phyloP scores from a whole-genome alignment of 345 rosid species.

The Cardamine chenopodiifolia region DNA sequence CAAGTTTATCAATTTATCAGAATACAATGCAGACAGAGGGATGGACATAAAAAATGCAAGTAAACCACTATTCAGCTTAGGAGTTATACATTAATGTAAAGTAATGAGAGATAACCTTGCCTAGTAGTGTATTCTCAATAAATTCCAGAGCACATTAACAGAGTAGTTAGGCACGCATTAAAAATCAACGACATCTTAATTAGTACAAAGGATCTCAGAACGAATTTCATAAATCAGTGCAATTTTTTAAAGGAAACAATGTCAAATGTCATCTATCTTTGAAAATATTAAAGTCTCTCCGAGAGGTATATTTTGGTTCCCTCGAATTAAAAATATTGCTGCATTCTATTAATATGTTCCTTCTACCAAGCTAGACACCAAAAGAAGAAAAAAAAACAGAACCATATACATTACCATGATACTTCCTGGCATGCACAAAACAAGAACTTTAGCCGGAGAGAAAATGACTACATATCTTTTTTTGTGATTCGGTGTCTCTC shows the following conservation, averaged over 20 bases:
- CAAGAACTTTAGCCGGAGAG: conserved; percentile 18
- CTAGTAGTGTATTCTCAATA: conserved; percentile 64
- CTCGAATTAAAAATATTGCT: neutral
- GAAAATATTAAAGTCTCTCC: neutral
- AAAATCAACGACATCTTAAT: neutral
- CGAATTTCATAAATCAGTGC: neutral
- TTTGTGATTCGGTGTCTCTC: conserved; percentile 41
- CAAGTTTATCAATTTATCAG: conserved; percentile 1
- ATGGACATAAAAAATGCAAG: neutral
- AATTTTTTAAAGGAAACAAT: neutral
- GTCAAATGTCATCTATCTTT: conserved; percentile 8
- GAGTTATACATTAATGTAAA: neutral
- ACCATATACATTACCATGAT: conserved; percentile 18
- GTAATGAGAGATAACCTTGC: conserved; percentile 54
- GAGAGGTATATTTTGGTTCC: neutral
- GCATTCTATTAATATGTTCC: neutral
- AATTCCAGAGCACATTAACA: conserved; percentile 45
- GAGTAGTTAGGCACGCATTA: neutral
- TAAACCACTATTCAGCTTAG: conserved; percentile 1
- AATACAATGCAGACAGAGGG: conserved; percentile 3
- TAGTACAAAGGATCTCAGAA: neutral
- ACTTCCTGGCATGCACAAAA: conserved; percentile 14
- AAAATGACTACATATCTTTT: conserved; percentile 47
- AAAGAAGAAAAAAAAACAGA: neutral
- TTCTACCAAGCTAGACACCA: conserved; percentile 1